Base-by-base conservation (phyloP, 1,284 basidiomycete genomes). In the Amylostereum areolatum region DNA sequence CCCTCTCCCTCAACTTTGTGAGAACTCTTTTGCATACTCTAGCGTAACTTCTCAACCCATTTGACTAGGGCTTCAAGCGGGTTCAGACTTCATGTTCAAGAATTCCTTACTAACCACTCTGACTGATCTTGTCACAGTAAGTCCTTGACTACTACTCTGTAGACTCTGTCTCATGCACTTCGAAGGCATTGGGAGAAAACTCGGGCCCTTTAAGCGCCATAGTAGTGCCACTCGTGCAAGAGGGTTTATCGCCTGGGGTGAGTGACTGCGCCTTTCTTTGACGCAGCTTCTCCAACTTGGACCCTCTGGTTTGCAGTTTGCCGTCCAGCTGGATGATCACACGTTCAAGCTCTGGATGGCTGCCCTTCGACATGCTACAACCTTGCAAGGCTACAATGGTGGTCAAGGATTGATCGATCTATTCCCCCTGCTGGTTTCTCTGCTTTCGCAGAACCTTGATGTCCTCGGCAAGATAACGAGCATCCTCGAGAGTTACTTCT, bases 71-170 rank as follows among this genome's bases (percentile, higher is more conserved):
- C 71, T 70, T 25, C 67, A 72, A 46, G 80, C 83, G 4, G 84
- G 80, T 27, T 81, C 83, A 9, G 86, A 93, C 54, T 89, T 81
- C 77, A 64, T 91, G 24, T 88, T 92, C 71, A 94, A 92, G 62
- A 75, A 74, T 2, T 82, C 82, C 2, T 67, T 95, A 4, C 72
- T 95, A 3, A 77, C 75, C 5, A 82, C 88, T 4, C 78, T 92
- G 40, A 84, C 81, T 24, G 86, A 83, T 56, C 68, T 95, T 11
- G 73, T 93, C 4, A 72, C 77, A 55, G 90, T 90, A 58, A 48
- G 74, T 61, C 39, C 18, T 27, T 18, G 18, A 18, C 18, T 18
- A 18, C 18, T 18, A 18, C 18, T 18, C 18, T 18, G 18, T 18
- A 18, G 18, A 18, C 18, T 18, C 18, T 18, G 6, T 39, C 24